A percentile compares a stretch with the other conserved stretches of the same genome.
Evolutionary conservation across 352 stramenopile genomes (phyloP).

Genomic region (Phytophthora colocasiae): DNA sequence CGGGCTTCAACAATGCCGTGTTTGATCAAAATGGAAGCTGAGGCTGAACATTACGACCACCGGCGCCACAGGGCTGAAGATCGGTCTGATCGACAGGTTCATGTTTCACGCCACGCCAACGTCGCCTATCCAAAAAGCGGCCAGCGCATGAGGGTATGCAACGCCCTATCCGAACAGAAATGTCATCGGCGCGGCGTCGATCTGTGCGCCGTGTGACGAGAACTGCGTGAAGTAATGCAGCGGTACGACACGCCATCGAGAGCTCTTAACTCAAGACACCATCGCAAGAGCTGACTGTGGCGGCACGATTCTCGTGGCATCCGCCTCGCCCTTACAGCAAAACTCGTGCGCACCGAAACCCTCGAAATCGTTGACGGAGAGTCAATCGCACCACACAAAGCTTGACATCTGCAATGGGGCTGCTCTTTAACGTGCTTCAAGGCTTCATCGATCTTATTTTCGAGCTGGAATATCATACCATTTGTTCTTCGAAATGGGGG

Average conservation of each 20-base stretch:
- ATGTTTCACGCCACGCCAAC: constrained; percentile 6
- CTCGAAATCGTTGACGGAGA: constrained; percentile 9
- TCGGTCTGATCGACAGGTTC: not conserved
- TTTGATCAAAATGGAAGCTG: not conserved
- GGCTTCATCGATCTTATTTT: not conserved
- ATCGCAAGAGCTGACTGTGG: constrained; percentile 10
- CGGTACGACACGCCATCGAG: constrained; percentile 5
- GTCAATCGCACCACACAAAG: not conserved
- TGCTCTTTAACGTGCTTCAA: constrained; percentile 1
- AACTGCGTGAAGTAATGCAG: constrained; percentile 9
- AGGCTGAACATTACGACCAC: constrained; percentile 2
- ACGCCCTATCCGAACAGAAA: constrained; percentile 10
- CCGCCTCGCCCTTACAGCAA: constrained; percentile 17
- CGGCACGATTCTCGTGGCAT: not conserved
- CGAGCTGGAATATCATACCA: too few relatives aligned
- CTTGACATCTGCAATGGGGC: constrained; percentile 1
- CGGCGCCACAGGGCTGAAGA: not conserved
- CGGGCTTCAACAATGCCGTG: constrained; percentile 13
- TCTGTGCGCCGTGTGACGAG: not conserved
- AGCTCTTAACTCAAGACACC: constrained; percentile 6
- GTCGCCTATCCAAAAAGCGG: constrained; percentile 16
- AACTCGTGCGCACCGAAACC: constrained; percentile 15
- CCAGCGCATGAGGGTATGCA: not conserved
- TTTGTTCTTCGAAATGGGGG: too few relatives aligned
- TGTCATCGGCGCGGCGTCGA: constrained; percentile 1